Conservation (phyloP, 2,329 filamentous ascomycete genomes). For the Trichoderma pleuroti region DNA sequence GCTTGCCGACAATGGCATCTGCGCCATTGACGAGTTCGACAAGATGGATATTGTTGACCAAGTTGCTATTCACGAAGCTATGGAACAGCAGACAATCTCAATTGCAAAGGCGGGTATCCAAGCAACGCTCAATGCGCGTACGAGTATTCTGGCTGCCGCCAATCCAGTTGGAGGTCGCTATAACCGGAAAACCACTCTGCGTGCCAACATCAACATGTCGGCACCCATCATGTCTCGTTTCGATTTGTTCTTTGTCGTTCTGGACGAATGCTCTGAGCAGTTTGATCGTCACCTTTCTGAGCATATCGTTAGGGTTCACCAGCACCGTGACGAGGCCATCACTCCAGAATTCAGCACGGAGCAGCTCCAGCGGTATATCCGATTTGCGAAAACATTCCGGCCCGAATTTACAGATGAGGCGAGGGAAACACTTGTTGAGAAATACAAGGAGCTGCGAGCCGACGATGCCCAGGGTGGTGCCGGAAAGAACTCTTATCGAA, state of each 20-base stretch:
- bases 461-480: conserved; percentile 94
- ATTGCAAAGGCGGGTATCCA: conserved; percentile 99
- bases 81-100: conserved; percentile 99
- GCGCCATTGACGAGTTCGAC: conserved; percentile 98
- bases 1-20: conserved; percentile 95
- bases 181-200: conserved; percentile 89
- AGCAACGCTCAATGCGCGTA: conserved; percentile 92
- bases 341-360: conserved; percentile 93
- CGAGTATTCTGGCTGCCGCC: conserved; percentile 90
- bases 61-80: conserved; percentile 98
- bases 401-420: conserved; percentile 89
- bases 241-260: conserved; percentile 95
- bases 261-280: conserved; percentile 92
- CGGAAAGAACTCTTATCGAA: conserved; percentile 92
- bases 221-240: conserved; percentile 99
- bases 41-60: conserved; percentile 99
- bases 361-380: conserved; percentile 93
- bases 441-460: conserved; percentile 91
- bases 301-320: conserved; percentile 93
- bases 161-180: conserved; percentile 97
- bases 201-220: conserved; percentile 97
- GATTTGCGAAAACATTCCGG: conserved; percentile 90
- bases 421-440: conserved; percentile 77
- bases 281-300: conserved; percentile 88
- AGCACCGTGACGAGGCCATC: conserved; percentile 85